A percentile compares a stretch with the other conserved stretches of the same genome.
These are phyloP conservation scores for Multifurca ochricompacta DNA, from an alignment of 768 basidiomycete species.

Conservation along the genomic window DNA sequence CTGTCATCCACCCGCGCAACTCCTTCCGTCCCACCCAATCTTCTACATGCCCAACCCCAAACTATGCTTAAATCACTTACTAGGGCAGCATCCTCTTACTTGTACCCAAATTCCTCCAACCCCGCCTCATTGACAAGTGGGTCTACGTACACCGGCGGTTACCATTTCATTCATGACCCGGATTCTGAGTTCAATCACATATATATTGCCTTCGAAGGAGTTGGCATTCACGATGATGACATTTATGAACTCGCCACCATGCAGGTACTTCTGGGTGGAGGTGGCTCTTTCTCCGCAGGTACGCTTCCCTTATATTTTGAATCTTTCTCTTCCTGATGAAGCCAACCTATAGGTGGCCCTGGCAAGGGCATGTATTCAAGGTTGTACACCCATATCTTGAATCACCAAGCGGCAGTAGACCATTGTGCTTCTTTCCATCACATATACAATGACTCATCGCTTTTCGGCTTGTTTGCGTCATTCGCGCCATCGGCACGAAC, in stretches of 20 bases:
- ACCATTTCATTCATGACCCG: conserved; percentile 55
- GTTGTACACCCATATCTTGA: conserved; percentile 91
- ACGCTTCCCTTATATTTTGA: conserved; percentile 13
- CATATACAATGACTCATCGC: conserved; percentile 88
- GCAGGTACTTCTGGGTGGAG: conserved; percentile 92
- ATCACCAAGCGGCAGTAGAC: conserved; percentile 89
- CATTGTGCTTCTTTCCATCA: conserved; percentile 97
- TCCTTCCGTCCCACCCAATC: conserved; percentile 40
- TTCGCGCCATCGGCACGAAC: conserved; percentile 54
- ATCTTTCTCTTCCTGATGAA: background rate
- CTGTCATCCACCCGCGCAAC: conserved; percentile 26
- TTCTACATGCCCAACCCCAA: conserved; percentile 44
- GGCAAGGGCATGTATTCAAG: conserved; percentile 99
- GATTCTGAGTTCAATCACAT: conserved; percentile 81
- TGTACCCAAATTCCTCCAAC: conserved; percentile 37
- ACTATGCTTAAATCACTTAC: conserved; percentile 60
- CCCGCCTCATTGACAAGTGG: conserved; percentile 9
- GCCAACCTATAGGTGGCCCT: conserved; percentile 60
- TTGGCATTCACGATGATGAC: conserved; percentile 85
- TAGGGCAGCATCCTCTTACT: conserved; percentile 67
- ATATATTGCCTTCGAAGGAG: conserved; percentile 87
- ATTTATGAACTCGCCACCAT: conserved; percentile 91
- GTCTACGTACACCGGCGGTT: conserved; percentile 77
- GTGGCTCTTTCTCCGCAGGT: conserved; percentile 94
- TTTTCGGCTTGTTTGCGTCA: conserved; percentile 87